A percentile compares a stretch with the other conserved stretches of the same genome.
Conservation (phyloP, 768 basidiomycete species). For the Lanmaoa rubissima region DNA sequence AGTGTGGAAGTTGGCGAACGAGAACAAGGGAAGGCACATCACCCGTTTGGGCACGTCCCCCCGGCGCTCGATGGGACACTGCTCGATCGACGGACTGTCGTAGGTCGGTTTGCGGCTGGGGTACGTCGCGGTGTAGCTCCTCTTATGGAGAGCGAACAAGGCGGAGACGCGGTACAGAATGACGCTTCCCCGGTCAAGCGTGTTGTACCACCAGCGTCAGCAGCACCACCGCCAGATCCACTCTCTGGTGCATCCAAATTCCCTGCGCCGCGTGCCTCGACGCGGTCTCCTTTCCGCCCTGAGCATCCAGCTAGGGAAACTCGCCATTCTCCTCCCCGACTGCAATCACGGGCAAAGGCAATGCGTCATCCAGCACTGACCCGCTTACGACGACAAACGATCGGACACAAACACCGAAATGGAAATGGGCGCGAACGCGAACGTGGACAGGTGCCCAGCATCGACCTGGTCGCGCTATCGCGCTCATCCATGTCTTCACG, state of each 20-base stretch:
- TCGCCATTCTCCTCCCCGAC: background rate
- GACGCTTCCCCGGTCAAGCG: conserved; percentile 4
- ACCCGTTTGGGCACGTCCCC: background rate
- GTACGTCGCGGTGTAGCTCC: background rate
- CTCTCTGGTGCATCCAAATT: conserved; percentile 4
- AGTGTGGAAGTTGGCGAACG: background rate
- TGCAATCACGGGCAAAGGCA: background rate
- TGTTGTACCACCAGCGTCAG: background rate
- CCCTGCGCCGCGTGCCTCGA: conserved; percentile 18
- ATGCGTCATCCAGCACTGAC: conserved; percentile 9
- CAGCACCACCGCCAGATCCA: background rate
- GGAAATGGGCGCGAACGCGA: background rate
- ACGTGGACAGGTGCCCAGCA: conserved; percentile 10
- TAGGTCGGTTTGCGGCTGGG: conserved; percentile 1
- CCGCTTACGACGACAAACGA: conserved; percentile 19
- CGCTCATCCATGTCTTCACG: conserved; percentile 10
- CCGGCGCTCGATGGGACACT: background rate
- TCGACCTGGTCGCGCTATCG: conserved; percentile 24
- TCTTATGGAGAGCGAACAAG: background rate
- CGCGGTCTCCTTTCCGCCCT: conserved; percentile 19
- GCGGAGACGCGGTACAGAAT: background rate
- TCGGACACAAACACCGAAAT: background rate
- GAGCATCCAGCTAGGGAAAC: background rate
- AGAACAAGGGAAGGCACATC: background rate
- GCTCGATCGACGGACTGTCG: background rate